A percentile compares a stretch with the other conserved stretches of the same genome.
phyloP scores from a whole-genome alignment of 2,329 filamentous ascomycete genomes.

The Lachnum nothofagi region DNA sequence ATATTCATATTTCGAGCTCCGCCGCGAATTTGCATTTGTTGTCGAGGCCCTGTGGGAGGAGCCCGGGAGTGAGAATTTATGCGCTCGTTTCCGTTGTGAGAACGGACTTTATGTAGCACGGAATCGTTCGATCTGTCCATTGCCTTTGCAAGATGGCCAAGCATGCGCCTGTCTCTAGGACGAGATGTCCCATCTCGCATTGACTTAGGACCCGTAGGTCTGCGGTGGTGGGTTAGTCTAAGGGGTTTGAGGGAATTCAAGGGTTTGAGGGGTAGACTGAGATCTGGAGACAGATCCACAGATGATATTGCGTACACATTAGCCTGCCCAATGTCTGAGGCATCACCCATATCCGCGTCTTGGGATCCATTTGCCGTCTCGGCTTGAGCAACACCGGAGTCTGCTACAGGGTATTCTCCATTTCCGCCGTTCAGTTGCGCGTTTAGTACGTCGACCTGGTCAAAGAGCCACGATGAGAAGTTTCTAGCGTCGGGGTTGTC shows the following conservation, averaged over 20 bases:
- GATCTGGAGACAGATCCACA: conserved; percentile 11
- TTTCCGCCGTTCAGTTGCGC: conserved; percentile 52
- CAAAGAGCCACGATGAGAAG: conserved; percentile 91
- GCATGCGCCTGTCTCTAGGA: conserved; percentile 71
- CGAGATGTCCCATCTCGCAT: conserved; percentile 69
- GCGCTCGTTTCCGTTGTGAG: conserved; percentile 65
- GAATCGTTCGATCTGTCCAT: conserved; percentile 73
- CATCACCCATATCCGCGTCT: conserved; percentile 70
- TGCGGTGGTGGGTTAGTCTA: conserved; percentile 45
- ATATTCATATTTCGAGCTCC: conserved; percentile 36
- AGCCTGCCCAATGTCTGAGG: conserved; percentile 40
- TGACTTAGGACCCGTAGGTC: conserved; percentile 88
- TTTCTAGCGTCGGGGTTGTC: conserved; percentile 78
- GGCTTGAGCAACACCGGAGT: conserved; percentile 49
- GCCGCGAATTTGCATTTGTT: conserved; percentile 35
- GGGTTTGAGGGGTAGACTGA: conserved; percentile 10
- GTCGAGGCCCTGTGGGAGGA: conserved; percentile 66
- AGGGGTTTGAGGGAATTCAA: conserved; percentile 5
- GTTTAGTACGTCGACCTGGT: conserved; percentile 68
- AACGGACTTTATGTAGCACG: conserved; percentile 75
- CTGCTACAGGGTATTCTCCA: conserved; percentile 23
- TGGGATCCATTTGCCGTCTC: conserved; percentile 46
- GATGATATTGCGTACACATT: conserved; percentile 50
- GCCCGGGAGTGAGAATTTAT: conserved; percentile 74
- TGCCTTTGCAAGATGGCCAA: conserved; percentile 77